Evolutionary conservation across 306 rosid genomes (phyloP).

Genomic region (Elaeagnus macrophylla): DNA sequence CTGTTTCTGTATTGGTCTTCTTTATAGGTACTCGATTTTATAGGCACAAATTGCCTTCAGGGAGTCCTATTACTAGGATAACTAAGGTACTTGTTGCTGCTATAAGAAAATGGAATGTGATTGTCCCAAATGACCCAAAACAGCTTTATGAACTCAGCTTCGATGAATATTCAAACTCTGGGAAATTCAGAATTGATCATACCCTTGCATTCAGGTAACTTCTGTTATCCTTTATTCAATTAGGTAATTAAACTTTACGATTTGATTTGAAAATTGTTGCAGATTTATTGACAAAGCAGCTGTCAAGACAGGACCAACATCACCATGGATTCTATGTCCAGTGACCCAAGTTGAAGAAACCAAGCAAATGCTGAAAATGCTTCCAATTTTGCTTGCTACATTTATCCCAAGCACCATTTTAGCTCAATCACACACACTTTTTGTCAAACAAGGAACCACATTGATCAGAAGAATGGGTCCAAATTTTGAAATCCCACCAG

Average conservation of each 20-base stretch:
- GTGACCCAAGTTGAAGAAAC: slow-evolving; percentile 90
- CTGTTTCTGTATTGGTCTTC: slow-evolving; percentile 48
- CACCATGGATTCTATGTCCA: slow-evolving; percentile 54
- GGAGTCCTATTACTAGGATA: slow-evolving; percentile 57
- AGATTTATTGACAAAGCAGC: slow-evolving; percentile 80
- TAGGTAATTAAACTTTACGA: background rate
- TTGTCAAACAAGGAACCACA: slow-evolving; percentile 56
- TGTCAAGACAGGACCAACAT: slow-evolving; percentile 26
- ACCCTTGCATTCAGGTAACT: slow-evolving; percentile 47
- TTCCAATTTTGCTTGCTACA: slow-evolving; percentile 51
- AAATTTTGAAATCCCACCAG: slow-evolving; percentile 55
- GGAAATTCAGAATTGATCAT: slow-evolving; percentile 38
- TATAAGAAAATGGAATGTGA: slow-evolving; percentile 38
- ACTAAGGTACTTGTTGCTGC: slow-evolving; percentile 54
- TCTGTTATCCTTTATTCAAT: background rate
- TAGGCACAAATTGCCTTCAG: slow-evolving; percentile 67
- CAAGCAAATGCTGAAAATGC: slow-evolving; percentile 69
- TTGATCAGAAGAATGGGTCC: slow-evolving; percentile 51
- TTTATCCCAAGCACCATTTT: slow-evolving; percentile 46
- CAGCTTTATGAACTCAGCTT: slow-evolving; percentile 55
- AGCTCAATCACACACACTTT: slow-evolving; percentile 44
- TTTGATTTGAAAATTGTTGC: background rate
- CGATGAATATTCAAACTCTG: slow-evolving; percentile 29
- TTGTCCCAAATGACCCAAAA: slow-evolving; percentile 47
- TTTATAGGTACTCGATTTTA: slow-evolving; percentile 49